phyloP scores from a whole-genome alignment of 345 rosid species.

The Geranium rotundifolium region DNA sequence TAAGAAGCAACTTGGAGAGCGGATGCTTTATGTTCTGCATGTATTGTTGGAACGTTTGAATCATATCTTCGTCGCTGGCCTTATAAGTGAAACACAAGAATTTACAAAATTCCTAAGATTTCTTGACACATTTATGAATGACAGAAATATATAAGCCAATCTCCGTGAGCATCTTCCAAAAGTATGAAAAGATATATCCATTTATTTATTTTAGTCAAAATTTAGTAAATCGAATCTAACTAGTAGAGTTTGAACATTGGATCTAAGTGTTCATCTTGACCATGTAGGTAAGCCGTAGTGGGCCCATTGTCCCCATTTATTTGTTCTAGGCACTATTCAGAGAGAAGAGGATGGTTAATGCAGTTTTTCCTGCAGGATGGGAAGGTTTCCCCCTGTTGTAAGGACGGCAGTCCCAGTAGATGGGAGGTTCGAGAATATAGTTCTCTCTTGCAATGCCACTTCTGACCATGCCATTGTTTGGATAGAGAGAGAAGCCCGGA shows the following conservation, averaged over 20 bases:
- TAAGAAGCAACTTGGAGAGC: no score
- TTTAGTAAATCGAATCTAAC: no score
- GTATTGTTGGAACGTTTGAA: no score
- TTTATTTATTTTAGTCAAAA: no score
- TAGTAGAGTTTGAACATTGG: no score
- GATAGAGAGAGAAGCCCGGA: slow-evolving; percentile 77
- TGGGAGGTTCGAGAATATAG: slow-evolving; percentile 93
- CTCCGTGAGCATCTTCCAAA: neutral
- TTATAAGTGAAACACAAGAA: no score
- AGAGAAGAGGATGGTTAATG: neutral
- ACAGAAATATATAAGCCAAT: neutral
- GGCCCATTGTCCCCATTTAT: neutral
- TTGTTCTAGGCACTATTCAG: neutral
- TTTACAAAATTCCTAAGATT: no score
- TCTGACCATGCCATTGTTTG: slow-evolving; percentile 90
- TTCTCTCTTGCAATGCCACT: slow-evolving; percentile 87
- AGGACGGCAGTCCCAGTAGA: slow-evolving; percentile 92
- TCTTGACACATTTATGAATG: neutral
- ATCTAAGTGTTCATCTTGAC: no score
- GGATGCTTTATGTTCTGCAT: no score
- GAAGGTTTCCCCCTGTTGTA: slow-evolving; percentile 81
- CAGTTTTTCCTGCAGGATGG: slow-evolving; percentile 36
- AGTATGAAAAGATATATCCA: neutral
- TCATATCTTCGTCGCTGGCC: no score
- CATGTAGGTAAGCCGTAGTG: no score